Base-by-base conservation (phyloP, 768 basidiomycete species). In the Phylloporus sp. region DNA sequence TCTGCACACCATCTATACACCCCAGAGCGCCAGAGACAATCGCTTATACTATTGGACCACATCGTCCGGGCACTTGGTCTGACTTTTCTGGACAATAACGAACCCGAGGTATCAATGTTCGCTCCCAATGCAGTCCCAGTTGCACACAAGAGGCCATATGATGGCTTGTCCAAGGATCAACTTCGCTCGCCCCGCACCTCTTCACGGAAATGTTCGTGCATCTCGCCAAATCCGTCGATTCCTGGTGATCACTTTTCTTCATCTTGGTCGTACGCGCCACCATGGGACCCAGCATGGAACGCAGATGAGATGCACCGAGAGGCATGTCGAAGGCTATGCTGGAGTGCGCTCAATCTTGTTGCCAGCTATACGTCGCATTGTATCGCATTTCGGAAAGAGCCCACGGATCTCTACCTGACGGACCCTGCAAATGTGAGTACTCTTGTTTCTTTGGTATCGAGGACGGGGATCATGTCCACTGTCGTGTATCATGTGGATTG, bases 321-420 rank as follows among this genome's bases (percentile, higher is more conserved):
- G 61, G 85, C 88, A 59, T 81, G 81, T 50, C 78, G 88, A n/a
- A 71, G 89, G 23, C 72, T 91, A 16, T 86, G 85, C 61, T 91
- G 89, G 89, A 78, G 80, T 52, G 78, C 88, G 16, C 76, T 91
- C 35, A 77, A 78, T 52, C 76, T 90, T 24, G 77, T 87, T 47
- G 80, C 86, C 8, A 80, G 76, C 50, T 84, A 86, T 60, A 81
- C 83, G 15, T 79, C 82, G 20, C 81, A 84, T 59, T 86, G 84
- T 59, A 81, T 81, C 18, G 82, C 83, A 0, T 82, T 86, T 66
- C 76, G 81, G 49, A 75, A 76, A 44, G 76, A 80, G 18, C 76
- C 81, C 9, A 76, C 80, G 11, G 71, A 75, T 13, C 79, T 90
- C 45, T 80, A 72, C 52, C 62, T 91, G 48, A 76, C 75, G n/a